Percentiles rank a stretch among this genome's conserved stretches.
phyloP scores from a whole-genome alignment of 768 basidiomycete genomes.

The Pleurotus tuoliensis region DNA sequence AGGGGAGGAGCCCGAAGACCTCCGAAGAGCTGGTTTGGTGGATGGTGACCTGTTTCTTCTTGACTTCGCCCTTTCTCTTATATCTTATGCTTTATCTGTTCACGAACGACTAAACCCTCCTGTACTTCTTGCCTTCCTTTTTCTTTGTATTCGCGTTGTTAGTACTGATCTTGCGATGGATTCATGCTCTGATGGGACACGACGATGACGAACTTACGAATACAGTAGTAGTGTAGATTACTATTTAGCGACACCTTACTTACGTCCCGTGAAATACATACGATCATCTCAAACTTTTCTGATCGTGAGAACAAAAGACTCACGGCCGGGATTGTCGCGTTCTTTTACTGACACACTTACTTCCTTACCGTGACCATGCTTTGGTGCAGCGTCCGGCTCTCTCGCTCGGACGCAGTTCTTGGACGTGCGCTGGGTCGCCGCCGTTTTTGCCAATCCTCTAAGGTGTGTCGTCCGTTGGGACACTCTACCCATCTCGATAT shows the following conservation, averaged over 20 bases:
- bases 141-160: constrained; percentile 1
- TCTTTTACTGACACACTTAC: not conserved
- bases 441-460: constrained; percentile 3
- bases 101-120: constrained; percentile 3
- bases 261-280: not conserved
- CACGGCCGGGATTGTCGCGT: not conserved
- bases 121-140: constrained; percentile 1
- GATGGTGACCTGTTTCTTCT: constrained; percentile 42
- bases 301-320: not conserved
- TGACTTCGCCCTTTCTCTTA: constrained; percentile 27
- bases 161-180: constrained; percentile 7
- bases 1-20: constrained; percentile 46
- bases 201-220: constrained; percentile 4
- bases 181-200: constrained; percentile 9
- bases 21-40: constrained; percentile 56
- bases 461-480: not conserved
- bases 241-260: constrained; percentile 8
- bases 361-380: not conserved
- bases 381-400: not conserved
- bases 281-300: not conserved
- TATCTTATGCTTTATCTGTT: constrained; percentile 6
- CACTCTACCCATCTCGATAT: constrained; percentile 38
- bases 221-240: constrained; percentile 9
- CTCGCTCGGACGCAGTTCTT: not conserved
- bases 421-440: not conserved